Evolutionary conservation across 1,139 yeast genomes (phyloP).

Genomic region (Pichia sp.): DNA sequence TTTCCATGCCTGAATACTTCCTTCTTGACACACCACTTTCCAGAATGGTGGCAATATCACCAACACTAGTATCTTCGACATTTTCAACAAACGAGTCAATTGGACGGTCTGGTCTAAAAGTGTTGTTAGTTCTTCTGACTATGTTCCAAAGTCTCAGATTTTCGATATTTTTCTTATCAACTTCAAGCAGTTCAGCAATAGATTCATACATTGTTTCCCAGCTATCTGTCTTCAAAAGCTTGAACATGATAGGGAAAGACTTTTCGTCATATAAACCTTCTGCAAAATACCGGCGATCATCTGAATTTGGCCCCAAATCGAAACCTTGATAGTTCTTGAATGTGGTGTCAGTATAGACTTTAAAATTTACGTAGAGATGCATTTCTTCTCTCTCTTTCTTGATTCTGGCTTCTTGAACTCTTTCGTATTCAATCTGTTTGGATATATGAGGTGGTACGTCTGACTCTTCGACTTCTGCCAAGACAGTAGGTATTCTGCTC

Average conservation of each 20-base stretch:
- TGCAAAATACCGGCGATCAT: constrained; percentile 42
- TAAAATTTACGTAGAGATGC: constrained; percentile 62
- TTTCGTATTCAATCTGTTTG: constrained; percentile 58
- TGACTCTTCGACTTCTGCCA: constrained; percentile 53
- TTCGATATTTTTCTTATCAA: constrained; percentile 29
- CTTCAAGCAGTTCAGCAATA: constrained; percentile 45
- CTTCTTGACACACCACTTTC: constrained; percentile 18
- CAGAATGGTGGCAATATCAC: constrained; percentile 23
- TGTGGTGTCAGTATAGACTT: constrained; percentile 45
- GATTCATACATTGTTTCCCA: constrained; percentile 38
- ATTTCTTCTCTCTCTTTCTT: constrained; percentile 71
- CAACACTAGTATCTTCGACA: constrained; percentile 29
- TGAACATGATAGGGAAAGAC: constrained; percentile 49
- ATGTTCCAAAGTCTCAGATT: constrained; percentile 61
- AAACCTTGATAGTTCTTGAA: constrained; percentile 65
- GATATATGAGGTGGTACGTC: constrained; percentile 72
- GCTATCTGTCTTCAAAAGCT: constrained; percentile 55
- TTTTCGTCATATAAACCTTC: constrained; percentile 44
- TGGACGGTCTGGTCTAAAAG: constrained; percentile 60
- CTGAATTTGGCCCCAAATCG: constrained; percentile 67
- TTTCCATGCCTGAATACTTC: constrained; percentile 15
- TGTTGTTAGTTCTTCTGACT: constrained; percentile 67
- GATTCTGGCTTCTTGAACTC: constrained; percentile 49
- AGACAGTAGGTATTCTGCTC: constrained; percentile 50
- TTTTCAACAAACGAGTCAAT: constrained; percentile 36